A percentile compares a stretch with the other conserved stretches of the same genome.
phyloP scores from a whole-genome alignment of 768 basidiomycete genomes.

The Tricholoma terreum region DNA sequence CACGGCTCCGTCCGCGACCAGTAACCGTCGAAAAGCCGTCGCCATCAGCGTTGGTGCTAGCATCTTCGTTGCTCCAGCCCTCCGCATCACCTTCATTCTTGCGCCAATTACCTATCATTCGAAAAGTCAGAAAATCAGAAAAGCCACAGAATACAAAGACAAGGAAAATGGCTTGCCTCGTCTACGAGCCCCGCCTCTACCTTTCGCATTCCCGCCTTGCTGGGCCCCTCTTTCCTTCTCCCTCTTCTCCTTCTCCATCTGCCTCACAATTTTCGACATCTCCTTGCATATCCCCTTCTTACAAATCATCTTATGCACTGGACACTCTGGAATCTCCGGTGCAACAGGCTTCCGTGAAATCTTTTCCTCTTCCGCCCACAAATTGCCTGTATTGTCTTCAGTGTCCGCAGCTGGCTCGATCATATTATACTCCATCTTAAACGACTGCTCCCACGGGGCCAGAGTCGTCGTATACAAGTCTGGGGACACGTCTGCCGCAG shows the following conservation, averaged over 20 bases:
- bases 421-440: constrained; percentile 3
- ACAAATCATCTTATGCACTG: constrained; percentile 28
- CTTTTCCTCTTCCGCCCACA: constrained; percentile 24
- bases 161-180: no score
- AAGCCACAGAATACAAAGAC: no score
- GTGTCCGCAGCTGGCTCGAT: background rate
- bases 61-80: constrained; percentile 2
- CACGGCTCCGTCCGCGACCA: constrained; percentile 5
- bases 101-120: background rate
- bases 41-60: background rate
- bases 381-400: constrained; percentile 10
- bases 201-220: background rate
- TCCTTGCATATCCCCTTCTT: constrained; percentile 37
- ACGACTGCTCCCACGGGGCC: constrained; percentile 21
- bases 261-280: constrained; percentile 25
- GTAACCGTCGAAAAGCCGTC: constrained; percentile 7
- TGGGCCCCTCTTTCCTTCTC: background rate
- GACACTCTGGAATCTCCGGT: constrained; percentile 22
- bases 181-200: no score
- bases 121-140: background rate
- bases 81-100: background rate
- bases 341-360: background rate
- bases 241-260: constrained; percentile 14
- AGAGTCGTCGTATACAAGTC: constrained; percentile 20
- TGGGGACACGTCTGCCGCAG: constrained; percentile 6